Evolutionary conservation across 805 yeast genomes (phyloP).

Genomic region (Hagleromyces aurorensis): DNA sequence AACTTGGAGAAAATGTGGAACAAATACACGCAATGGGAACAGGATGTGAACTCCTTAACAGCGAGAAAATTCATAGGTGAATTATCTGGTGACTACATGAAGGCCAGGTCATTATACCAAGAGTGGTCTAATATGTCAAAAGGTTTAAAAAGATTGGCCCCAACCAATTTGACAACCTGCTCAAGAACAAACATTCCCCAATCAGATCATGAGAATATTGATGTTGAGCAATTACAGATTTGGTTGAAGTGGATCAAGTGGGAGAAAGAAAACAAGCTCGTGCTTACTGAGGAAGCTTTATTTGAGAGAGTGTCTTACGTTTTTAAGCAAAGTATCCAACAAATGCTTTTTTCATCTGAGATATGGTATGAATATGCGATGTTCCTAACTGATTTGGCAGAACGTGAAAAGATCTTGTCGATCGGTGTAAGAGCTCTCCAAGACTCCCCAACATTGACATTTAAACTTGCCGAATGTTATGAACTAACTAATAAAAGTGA

Average conservation of each 20-base stretch:
- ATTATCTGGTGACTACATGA: conserved; percentile 77
- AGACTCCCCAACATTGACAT: conserved; percentile 54
- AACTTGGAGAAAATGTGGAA: conserved; percentile 76
- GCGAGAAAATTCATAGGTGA: conserved; percentile 84
- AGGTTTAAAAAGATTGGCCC: conserved; percentile 38
- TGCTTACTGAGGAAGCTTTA: conserved; percentile 42
- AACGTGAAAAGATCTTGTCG: conserved; percentile 33
- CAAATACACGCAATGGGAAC: conserved; percentile 77
- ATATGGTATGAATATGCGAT: conserved; percentile 35
- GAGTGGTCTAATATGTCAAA: conserved; percentile 58
- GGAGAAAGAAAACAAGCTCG: conserved; percentile 67
- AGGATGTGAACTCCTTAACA: conserved; percentile 59
- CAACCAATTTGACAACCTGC: conserved; percentile 20
- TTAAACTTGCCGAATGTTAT: conserved; percentile 58
- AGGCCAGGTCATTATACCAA: conserved; percentile 66
- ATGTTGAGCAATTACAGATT: conserved; percentile 34
- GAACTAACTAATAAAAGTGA: conserved; percentile 50
- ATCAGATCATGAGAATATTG: conserved; percentile 10
- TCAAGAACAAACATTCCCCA: conserved; percentile 26
- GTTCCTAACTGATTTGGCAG: conserved; percentile 20
- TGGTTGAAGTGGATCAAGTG: conserved; percentile 77
- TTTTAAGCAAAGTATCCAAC: conserved; percentile 55
- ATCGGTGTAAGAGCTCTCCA: conserved; percentile 62
- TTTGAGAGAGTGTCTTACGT: conserved; percentile 58
- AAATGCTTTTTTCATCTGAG: conserved; percentile 27